phyloP scores from a whole-genome alignment of 768 basidiomycete species.

The Rhizopogon vulgaris region DNA sequence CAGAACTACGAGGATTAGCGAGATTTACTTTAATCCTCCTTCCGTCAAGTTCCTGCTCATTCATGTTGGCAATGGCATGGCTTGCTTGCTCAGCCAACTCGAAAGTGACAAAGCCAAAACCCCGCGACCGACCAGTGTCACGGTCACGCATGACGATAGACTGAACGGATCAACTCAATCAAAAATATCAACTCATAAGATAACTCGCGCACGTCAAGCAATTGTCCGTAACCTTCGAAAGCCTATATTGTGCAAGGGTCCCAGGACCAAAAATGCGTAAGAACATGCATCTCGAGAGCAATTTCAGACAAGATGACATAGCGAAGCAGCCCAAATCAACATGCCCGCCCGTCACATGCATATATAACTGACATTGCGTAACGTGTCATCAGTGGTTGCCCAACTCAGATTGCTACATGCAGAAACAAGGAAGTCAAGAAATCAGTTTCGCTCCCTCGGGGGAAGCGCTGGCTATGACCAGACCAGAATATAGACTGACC shows the following conservation, averaged over 20 bases:
- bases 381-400: slow-evolving; percentile 91
- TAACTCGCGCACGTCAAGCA: slow-evolving; percentile 83
- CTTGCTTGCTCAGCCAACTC: slow-evolving; percentile 58
- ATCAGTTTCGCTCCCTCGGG: slow-evolving; percentile 50
- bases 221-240: slow-evolving; percentile 74
- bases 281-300: slow-evolving; percentile 28
- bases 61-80: slow-evolving; percentile 65
- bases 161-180: slow-evolving; percentile 41
- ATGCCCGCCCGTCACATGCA: slow-evolving; percentile 7
- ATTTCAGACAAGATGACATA: slow-evolving; percentile 41
- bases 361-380: slow-evolving; percentile 66
- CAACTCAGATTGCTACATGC: slow-evolving; percentile 87
- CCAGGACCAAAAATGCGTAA: slow-evolving; percentile 17
- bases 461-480: slow-evolving; percentile 40
- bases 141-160: slow-evolving; percentile 98
- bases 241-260: slow-evolving; percentile 46
- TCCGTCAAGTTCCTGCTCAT: slow-evolving; percentile 93
- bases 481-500: slow-evolving; percentile 72
- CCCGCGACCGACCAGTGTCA: slow-evolving; percentile 94
- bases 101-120: slow-evolving; percentile 94
- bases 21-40: slow-evolving; percentile 86
- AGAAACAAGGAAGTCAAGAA: slow-evolving; percentile 36
- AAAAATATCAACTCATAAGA: slow-evolving; percentile 11
- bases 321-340: slow-evolving; percentile 24
- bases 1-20: slow-evolving; percentile 61